Evolutionary conservation across 2,329 filamentous ascomycete species (phyloP).

Genomic region (Ophiocordyceps camponoti-floridani): DNA sequence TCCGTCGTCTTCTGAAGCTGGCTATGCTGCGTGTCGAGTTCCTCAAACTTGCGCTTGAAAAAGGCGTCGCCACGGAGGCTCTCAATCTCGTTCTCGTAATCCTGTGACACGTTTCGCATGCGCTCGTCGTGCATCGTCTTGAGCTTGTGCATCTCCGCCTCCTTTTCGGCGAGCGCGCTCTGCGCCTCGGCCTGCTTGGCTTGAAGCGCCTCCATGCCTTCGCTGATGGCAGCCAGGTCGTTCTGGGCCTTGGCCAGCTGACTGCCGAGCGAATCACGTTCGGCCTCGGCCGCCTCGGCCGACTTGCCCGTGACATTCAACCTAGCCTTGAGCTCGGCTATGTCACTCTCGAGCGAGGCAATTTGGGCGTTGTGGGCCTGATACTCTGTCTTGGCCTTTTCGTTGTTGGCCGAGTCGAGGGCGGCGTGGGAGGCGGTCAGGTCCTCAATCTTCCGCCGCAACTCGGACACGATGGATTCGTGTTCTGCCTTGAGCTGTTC

Average conservation of each 20-base stretch:
- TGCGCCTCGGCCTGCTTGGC: constrained; percentile 28
- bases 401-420: constrained; percentile 25
- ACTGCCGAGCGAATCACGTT: constrained; percentile 23
- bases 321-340: constrained; percentile 30
- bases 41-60: constrained; percentile 45
- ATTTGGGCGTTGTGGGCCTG: constrained; percentile 27
- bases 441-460: constrained; percentile 38
- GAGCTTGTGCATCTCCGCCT: constrained; percentile 29
- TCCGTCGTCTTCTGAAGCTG: constrained; percentile 23
- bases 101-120: constrained; percentile 38
- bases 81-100: constrained; percentile 49
- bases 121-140: constrained; percentile 39
- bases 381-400: constrained; percentile 24
- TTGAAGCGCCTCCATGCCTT: constrained; percentile 23
- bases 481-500: constrained; percentile 31
- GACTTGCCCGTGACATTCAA: constrained; percentile 28
- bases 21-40: constrained; percentile 37
- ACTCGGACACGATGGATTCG: constrained; percentile 24
- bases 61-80: constrained; percentile 43
- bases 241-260: constrained; percentile 20
- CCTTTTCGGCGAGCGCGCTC: constrained; percentile 27
- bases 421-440: constrained; percentile 27
- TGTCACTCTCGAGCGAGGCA: constrained; percentile 31
- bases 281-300: constrained; percentile 20
- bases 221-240: constrained; percentile 22